A percentile compares a stretch with the other conserved stretches of the same genome.
These are phyloP conservation scores for Monosporozyma solicola DNA, from an alignment of 805 yeast genomes.

Conservation along the genomic window DNA sequence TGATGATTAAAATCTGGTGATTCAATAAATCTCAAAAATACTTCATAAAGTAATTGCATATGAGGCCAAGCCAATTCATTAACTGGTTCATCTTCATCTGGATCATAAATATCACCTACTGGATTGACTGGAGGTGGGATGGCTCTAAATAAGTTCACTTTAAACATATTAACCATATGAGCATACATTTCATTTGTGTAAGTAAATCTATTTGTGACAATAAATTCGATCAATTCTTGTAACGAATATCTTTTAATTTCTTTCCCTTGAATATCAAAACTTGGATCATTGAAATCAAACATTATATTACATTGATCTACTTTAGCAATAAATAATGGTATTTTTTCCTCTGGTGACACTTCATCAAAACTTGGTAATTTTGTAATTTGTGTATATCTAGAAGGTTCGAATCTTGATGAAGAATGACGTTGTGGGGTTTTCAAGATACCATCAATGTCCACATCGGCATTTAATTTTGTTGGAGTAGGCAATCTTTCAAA, in stretches of 20 bases:
- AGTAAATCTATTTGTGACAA: constrained; percentile 70
- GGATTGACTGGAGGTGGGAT: constrained; percentile 98
- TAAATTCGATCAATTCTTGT: constrained; percentile 82
- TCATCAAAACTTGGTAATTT: constrained; percentile 84
- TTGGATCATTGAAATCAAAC: constrained; percentile 91
- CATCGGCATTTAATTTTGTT: constrained; percentile 44
- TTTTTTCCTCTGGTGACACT: constrained; percentile 72
- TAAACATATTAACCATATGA: constrained; percentile 84
- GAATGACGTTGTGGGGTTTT: constrained; percentile 85
- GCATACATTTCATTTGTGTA: constrained; percentile 87
- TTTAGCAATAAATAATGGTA: constrained; percentile 66
- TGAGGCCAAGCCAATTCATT: constrained; percentile 97
- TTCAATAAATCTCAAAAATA: constrained; percentile 85
- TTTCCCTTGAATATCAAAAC: constrained; percentile 84
- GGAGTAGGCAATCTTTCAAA: constrained; percentile 53
- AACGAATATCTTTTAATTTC: constrained; percentile 82
- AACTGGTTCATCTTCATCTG: constrained; percentile 98
- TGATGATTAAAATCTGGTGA: constrained; percentile 92
- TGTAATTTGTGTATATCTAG: constrained; percentile 52
- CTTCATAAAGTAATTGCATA: constrained; percentile 94
- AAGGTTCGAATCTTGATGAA: constrained; percentile 83
- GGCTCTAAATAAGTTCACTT: constrained; percentile 81
- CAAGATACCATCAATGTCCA: constrained; percentile 65
- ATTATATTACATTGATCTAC: constrained; percentile 90
- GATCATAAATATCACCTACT: constrained; percentile 90